These are phyloP conservation scores for Penicillium sp. DNA, from an alignment of 2,329 filamentous ascomycete genomes.

Conservation along the genomic window DNA sequence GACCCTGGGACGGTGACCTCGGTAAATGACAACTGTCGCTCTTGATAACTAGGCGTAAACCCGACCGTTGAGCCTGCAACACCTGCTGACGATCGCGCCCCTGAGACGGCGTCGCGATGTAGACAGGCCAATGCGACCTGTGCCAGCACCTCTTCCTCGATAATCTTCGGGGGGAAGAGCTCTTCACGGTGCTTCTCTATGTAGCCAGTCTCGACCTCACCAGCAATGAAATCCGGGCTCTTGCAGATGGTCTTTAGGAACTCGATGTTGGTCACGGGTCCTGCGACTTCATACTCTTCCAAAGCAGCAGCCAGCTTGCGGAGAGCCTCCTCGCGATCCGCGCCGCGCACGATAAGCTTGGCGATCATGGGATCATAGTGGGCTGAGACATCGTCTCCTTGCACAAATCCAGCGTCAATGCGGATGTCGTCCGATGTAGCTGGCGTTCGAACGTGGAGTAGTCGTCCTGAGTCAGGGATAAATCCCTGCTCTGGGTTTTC, in stretches of 20 bases:
- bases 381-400: constrained; percentile 84
- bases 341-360: constrained; percentile 84
- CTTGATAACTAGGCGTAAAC: constrained; percentile 56
- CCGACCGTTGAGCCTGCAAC: constrained; percentile 37
- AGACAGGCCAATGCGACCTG: constrained; percentile 77
- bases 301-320: constrained; percentile 72
- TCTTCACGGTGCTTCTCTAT: constrained; percentile 79
- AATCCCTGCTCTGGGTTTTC: constrained; percentile 89
- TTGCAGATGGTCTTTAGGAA: constrained; percentile 83
- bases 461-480: constrained; percentile 81
- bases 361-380: constrained; percentile 99
- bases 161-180: constrained; percentile 58
- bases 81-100: constrained; percentile 18
- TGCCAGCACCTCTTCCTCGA: constrained; percentile 65
- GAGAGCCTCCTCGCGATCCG: constrained; percentile 68
- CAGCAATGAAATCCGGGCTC: constrained; percentile 70
- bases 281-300: constrained; percentile 83
- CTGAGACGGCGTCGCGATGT: constrained; percentile 38
- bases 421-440: constrained; percentile 61
- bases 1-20: constrained; percentile 40
- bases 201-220: constrained; percentile 90
- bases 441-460: constrained; percentile 74
- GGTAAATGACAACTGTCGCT: constrained; percentile 53
- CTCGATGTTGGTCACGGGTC: constrained; percentile 89
- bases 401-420: constrained; percentile 85